Percentiles rank a stretch among this genome's conserved stretches.
These are phyloP conservation scores for Sclerotinia borealis DNA, from an alignment of 2,329 filamentous ascomycete genomes.

Conservation along the genomic window DNA sequence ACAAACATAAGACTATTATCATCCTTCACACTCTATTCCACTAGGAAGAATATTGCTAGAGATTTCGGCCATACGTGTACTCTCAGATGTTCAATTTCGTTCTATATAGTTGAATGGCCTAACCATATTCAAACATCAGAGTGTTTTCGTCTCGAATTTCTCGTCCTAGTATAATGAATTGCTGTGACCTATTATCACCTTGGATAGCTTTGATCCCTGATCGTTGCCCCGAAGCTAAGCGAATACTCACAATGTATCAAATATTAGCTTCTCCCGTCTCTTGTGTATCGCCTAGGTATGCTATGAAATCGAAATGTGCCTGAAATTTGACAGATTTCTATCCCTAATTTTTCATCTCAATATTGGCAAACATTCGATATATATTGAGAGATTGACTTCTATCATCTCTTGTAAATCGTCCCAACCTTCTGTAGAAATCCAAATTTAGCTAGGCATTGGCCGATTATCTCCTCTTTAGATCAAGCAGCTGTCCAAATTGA, in stretches of 20 bases:
- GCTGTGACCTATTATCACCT: background rate
- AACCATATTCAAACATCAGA: background rate
- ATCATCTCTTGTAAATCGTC: background rate
- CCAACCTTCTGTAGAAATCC: background rate
- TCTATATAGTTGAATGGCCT: too few relatives aligned
- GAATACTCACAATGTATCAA: background rate
- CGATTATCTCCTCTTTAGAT: background rate
- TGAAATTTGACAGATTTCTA: background rate
- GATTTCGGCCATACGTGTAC: background rate
- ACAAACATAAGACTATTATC: background rate
- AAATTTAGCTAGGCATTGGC: background rate
- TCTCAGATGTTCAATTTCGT: background rate
- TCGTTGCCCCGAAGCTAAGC: background rate
- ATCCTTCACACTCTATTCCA: background rate
- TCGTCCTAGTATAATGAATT: background rate
- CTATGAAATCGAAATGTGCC: background rate
- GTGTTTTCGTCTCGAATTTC: background rate
- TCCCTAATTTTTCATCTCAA: background rate
- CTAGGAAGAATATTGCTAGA: background rate
- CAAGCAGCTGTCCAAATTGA: background rate
- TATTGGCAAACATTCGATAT: background rate
- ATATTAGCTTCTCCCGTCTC: background rate
- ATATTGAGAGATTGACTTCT: background rate
- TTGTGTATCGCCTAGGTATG: background rate
- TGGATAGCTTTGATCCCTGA: background rate